Evolutionary conservation across 2,329 filamentous ascomycete genomes (phyloP).

Genomic region (Arthrobotrys sphaeroides): DNA sequence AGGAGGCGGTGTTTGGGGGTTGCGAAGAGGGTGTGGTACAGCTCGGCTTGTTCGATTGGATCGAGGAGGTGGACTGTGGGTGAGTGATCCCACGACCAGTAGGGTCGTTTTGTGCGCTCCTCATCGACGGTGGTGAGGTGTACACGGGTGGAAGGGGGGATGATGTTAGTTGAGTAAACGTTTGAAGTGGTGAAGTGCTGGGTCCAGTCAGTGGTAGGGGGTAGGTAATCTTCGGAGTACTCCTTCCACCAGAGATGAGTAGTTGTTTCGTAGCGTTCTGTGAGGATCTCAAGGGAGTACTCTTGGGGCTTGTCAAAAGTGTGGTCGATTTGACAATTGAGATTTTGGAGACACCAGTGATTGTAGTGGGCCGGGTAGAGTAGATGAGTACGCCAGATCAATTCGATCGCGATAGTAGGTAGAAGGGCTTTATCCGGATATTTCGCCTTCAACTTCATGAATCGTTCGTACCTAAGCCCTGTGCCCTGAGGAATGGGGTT

Average conservation of each 20-base stretch:
- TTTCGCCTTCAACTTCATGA: constrained; percentile 45
- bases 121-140: constrained; percentile 27
- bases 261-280: constrained; percentile 24
- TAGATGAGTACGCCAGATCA: constrained; percentile 46
- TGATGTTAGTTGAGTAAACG: constrained; percentile 15
- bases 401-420: constrained; percentile 37
- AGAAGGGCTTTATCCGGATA: constrained; percentile 26
- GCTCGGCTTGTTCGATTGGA: constrained; percentile 28
- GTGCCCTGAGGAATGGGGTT: constrained; percentile 26
- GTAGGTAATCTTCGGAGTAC: constrained; percentile 37
- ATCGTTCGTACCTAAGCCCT: constrained; percentile 34
- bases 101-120: constrained; percentile 1
- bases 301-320: constrained; percentile 26
- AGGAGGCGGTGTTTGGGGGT: constrained; percentile 18
- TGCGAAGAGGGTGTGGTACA: constrained; percentile 44
- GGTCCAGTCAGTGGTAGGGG: constrained; percentile 1
- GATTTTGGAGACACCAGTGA: constrained; percentile 37
- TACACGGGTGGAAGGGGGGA: constrained; percentile 8
- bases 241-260: constrained; percentile 44
- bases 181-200: constrained; percentile 32
- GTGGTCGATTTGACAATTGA: constrained; percentile 33
- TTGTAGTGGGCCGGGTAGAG: constrained; percentile 43
- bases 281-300: constrained; percentile 8
- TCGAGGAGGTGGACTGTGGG: constrained; percentile 8
- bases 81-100: constrained; percentile 24